A percentile compares a stretch with the other conserved stretches of the same genome.
Evolutionary conservation across 1,284 basidiomycete genomes (phyloP).

Genomic region (Leccinum colubrinum): DNA sequence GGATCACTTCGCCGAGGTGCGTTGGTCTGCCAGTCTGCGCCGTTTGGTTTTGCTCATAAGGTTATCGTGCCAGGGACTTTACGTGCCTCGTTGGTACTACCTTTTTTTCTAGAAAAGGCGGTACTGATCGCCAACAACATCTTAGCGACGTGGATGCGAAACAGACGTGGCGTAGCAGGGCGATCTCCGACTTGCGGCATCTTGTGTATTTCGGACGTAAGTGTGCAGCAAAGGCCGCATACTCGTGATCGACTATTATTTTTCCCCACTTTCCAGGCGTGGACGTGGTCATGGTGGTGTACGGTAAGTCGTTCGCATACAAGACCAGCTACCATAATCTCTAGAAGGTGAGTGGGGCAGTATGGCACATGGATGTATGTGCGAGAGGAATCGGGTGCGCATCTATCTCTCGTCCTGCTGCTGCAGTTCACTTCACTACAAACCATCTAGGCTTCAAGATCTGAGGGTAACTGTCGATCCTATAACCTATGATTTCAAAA

Average conservation of each 20-base stretch:
- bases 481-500: too few species aligned
- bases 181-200: conserved; percentile 58
- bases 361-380: too few species aligned
- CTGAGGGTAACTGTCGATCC: neutral
- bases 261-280: conserved; percentile 45
- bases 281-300: conserved; percentile 72
- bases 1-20: conserved; percentile 77
- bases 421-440: neutral
- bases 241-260: neutral
- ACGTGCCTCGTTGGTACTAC: conserved; percentile 46
- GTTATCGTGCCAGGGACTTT: conserved; percentile 52
- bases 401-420: neutral
- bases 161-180: conserved; percentile 75
- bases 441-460: neutral
- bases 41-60: conserved; percentile 1
- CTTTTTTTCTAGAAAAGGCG: neutral
- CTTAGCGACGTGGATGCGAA: conserved; percentile 74
- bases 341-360: too few species aligned
- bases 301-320: conserved; percentile 45
- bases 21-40: conserved; percentile 8
- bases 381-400: too few species aligned
- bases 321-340: too few species aligned
- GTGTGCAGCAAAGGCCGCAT: conserved; percentile 23
- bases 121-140: neutral
- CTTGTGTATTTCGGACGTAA: conserved; percentile 74